phyloP scores from a whole-genome alignment of 129 eudicot species.

The Saussurea involucrata region DNA sequence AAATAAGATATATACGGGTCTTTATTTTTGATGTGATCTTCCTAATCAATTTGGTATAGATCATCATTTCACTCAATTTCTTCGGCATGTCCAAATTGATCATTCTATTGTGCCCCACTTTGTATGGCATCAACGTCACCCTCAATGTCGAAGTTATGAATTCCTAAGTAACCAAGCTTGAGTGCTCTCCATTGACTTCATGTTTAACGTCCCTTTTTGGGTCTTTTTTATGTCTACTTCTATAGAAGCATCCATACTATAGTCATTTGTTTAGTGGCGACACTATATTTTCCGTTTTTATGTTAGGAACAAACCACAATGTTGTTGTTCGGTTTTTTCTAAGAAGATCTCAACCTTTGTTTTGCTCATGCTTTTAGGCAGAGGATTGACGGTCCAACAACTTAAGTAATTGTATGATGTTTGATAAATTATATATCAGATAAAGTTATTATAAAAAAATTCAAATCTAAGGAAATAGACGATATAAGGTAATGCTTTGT shows the following conservation, averaged over 20 bases:
- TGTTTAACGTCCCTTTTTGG: not conserved
- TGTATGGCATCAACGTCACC: not conserved
- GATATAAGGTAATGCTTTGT: not conserved
- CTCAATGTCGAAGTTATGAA: not conserved
- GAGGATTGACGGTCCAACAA: not conserved
- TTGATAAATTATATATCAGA: not conserved
- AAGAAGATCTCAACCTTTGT: not conserved
- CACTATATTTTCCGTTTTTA: not conserved
- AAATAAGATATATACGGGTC: no score
- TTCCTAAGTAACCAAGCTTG: not conserved
- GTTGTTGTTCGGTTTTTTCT: not conserved
- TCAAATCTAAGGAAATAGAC: not conserved
- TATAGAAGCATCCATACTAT: not conserved
- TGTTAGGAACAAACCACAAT: not conserved
- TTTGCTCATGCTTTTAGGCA: not conserved
- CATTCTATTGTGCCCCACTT: not conserved
- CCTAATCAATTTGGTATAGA: no score
- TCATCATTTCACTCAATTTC: no score
- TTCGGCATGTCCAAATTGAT: no score
- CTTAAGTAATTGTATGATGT: no score
- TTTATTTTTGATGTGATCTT: no score
- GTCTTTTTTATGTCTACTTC: not conserved
- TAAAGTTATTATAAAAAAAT: not conserved
- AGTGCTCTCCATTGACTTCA: not conserved
- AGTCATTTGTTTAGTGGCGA: not conserved